These are phyloP conservation scores for Parvularia atlantis DNA, from an alignment of 78 protist species.

Conservation along the genomic window DNA sequence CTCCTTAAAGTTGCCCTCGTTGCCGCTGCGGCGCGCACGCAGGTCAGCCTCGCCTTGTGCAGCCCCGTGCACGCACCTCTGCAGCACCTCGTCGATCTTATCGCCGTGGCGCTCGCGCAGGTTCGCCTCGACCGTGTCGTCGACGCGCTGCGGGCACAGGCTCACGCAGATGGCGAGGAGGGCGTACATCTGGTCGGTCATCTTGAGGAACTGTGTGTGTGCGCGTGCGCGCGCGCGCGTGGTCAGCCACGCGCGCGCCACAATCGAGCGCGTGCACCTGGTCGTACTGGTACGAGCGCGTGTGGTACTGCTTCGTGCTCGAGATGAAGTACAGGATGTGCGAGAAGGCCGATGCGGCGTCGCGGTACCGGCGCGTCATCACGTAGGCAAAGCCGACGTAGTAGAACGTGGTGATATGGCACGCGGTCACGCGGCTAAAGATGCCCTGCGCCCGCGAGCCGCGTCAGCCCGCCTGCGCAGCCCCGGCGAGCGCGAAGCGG, in stretches of 20 bases:
- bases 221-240: too few species aligned
- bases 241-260: slow-evolving; percentile 2
- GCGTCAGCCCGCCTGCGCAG: background rate
- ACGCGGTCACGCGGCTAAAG: slow-evolving; percentile 57
- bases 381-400: slow-evolving; percentile 67
- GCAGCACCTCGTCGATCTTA: slow-evolving; percentile 42
- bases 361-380: slow-evolving; percentile 73
- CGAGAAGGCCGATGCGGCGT: slow-evolving; percentile 48
- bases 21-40: too few species aligned
- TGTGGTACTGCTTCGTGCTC: slow-evolving; percentile 21
- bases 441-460: slow-evolving; percentile 22
- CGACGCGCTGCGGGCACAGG: slow-evolving; percentile 69
- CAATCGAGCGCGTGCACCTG: background rate
- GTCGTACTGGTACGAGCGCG: slow-evolving; percentile 24
- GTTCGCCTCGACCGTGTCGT: slow-evolving; percentile 40
- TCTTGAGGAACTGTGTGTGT: slow-evolving; percentile 56
- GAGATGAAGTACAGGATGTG: slow-evolving; percentile 34
- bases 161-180: slow-evolving; percentile 61
- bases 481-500: background rate
- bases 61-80: slow-evolving; percentile 13
- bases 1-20: slow-evolving; percentile 31
- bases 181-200: slow-evolving; percentile 73
- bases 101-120: slow-evolving; percentile 69
- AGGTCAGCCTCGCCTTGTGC: too few species aligned
- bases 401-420: slow-evolving; percentile 62